Evolutionary conservation across 2,329 filamentous ascomycete species (phyloP).

Genomic region (Microdochium nivale): DNA sequence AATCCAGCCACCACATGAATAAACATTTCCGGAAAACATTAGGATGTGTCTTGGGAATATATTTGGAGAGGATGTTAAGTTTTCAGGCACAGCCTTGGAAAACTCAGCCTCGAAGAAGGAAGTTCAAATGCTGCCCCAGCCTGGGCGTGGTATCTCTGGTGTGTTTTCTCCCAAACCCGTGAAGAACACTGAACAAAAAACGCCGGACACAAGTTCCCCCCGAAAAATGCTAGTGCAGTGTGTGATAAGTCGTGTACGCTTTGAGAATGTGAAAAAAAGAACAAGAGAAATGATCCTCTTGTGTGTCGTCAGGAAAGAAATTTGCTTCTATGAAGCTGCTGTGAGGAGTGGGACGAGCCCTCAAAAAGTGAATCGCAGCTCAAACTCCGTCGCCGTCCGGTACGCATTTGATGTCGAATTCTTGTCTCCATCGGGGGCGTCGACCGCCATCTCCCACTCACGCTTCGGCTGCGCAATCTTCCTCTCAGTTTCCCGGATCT

Average conservation of each 20-base stretch:
- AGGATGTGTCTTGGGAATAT: background rate
- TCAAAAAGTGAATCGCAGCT: conserved; percentile 40
- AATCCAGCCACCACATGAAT: background rate
- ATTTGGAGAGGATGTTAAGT: background rate
- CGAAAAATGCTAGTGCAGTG: background rate
- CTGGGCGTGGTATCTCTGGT: conserved; percentile 1
- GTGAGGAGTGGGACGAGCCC: background rate
- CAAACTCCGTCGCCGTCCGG: conserved; percentile 24
- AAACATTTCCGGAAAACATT: background rate
- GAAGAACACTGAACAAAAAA: background rate
- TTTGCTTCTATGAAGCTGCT: background rate
- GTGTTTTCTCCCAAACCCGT: background rate
- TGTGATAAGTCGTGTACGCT: background rate
- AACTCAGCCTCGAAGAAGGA: background rate
- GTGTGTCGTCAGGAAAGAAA: background rate
- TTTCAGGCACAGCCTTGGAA: background rate
- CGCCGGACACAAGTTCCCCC: background rate
- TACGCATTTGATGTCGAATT: conserved; percentile 20
- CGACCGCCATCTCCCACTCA: conserved; percentile 56
- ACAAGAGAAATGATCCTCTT: background rate
- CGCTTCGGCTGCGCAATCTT: conserved; percentile 33
- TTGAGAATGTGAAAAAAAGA: background rate
- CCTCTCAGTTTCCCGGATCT: conserved; percentile 42
- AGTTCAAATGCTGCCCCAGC: conserved; percentile 1
- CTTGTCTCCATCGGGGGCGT: conserved; percentile 30